Base-by-base conservation (phyloP, 306 rosid species). In the Nissolia schottii region DNA sequence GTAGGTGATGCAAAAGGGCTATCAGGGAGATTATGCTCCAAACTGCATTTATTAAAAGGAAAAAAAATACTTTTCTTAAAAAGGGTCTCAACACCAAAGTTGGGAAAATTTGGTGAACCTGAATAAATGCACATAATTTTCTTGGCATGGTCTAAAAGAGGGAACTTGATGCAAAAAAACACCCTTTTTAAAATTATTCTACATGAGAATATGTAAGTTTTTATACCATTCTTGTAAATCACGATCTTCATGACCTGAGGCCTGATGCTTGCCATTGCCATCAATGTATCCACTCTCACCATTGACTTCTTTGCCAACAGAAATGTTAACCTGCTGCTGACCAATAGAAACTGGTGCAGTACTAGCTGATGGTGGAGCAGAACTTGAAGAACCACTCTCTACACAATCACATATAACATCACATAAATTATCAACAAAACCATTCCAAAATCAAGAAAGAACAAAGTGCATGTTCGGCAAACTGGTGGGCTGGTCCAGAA, bases 1-100 rank as follows among this genome's bases (percentile, higher is more conserved):
- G 93, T 90, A 5, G 99, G 97, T 28, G 99, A 94, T 16, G 99
- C 99, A 75, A 94, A 94, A 27, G 96, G 99, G 77, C 95, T 91
- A 73, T 94, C 97, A 0, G 99, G 99, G 54, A 94, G 99, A 67
- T 94, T 94, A 62, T 91, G 96, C 83, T 91, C 99, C 88, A 91
- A 91, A 70, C 99, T 94, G 90, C 86, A 83, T 60, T 82, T 51
- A 80, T 80, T 71, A 74, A 40, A 8, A 65, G 58, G 35, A 63
- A 74, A 40, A 8, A 65, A 63, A 41, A 63, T 28, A 28, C 55
- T 61, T 76, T 43, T 80, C 23, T 61, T 19, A 23, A 20, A 54
- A 43, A 37, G 11, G 43, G 7, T 8, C n/a, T n/a, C n/a, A n/a
- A n/a, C 8, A 37, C 11, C n/a, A 2, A 37, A 37, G 13, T 37